Conservation (phyloP, 768 basidiomycete genomes). For the Podaxis sp. region DNA sequence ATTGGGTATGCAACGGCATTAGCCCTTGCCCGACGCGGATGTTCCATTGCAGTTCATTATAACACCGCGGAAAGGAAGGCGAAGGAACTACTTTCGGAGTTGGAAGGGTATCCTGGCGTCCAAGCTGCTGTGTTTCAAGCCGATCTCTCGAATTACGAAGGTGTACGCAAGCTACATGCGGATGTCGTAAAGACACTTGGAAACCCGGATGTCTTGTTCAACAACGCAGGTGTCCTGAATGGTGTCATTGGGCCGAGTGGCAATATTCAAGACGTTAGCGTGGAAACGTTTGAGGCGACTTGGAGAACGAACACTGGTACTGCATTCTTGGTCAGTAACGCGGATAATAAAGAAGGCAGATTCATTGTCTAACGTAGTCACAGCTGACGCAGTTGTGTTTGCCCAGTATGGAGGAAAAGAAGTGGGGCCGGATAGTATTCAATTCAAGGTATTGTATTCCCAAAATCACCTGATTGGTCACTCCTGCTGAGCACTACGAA, state of each 20-base stretch:
- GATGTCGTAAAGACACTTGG: slow-evolving; percentile 45
- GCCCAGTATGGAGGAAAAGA: slow-evolving; percentile 48
- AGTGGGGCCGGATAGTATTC: slow-evolving; percentile 51
- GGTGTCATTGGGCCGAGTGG: slow-evolving; percentile 43
- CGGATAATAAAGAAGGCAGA: background rate
- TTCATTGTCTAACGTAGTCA: background rate
- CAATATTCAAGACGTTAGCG: slow-evolving; percentile 42
- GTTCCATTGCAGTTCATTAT: slow-evolving; percentile 54
- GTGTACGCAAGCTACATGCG: slow-evolving; percentile 40
- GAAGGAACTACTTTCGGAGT: slow-evolving; percentile 35
- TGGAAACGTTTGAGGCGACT: slow-evolving; percentile 44
- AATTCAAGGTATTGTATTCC: slow-evolving; percentile 41
- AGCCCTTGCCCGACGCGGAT: slow-evolving; percentile 43
- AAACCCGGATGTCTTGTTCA: slow-evolving; percentile 51
- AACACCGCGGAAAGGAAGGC: slow-evolving; percentile 37
- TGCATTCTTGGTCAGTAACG: slow-evolving; percentile 39
- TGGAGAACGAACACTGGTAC: slow-evolving; percentile 52
- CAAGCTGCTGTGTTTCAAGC: slow-evolving; percentile 46
- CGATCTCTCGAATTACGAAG: slow-evolving; percentile 45
- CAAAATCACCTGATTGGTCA: background rate
- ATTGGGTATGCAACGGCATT: slow-evolving; percentile 53
- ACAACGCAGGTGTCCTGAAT: slow-evolving; percentile 47
- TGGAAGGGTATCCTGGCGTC: slow-evolving; percentile 32
- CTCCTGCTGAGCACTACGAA: background rate
- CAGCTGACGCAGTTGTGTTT: slow-evolving; percentile 53